Evolutionary conservation across 192 early-diverging fungal species (phyloP), one percentile per base, ranked within the genome.

Genomic region (Mycoemilia scoparia): DNA sequence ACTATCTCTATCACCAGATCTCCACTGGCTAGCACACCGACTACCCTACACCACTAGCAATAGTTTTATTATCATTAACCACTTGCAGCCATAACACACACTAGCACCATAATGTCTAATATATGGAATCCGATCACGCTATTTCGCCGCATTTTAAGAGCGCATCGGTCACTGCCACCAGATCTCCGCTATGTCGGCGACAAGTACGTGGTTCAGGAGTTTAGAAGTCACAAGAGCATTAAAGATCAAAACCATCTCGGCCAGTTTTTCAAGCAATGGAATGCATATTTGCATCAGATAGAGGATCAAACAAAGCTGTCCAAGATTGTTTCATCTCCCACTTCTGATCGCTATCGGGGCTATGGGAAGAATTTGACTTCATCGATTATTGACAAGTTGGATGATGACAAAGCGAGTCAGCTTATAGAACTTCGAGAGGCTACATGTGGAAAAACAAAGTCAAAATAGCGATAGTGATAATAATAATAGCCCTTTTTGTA

Each of bases 161-260:
- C 31, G 7, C 60, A 63, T 26, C 37, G 60, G 16, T 39, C 29
- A 24, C 39, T 63, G 23, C 60, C 60, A 7, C 49, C 43, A 7
- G 45, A 57, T 29, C 52, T 63, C 31, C 44, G 60, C 34, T 63
- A 57, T 46, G 46, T 63, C n/a, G 60, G 60, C 12, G 60, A 63
- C 43, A 53, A 63, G 36, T 63, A 63, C 29, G 60, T 63, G 20
- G 43, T 49, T 7, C 39, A 49, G 9, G 60, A 63, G 42, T 63
- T 63, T 27, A 38, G 54, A 23, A 63, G 43, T 38, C 60, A 63
- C 34, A 36, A 38, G 13, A 32, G 38, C 7, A 50, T 63, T 9
- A 57, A 42, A 3, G 60, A 63, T 10, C 39, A 38, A 27, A 46
- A 39, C 34, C 54, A 36, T 24, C 32, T 63, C 16, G 49, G 45